Base-by-base conservation (phyloP, 495 filamentous ascomycete genomes). In the Xylaria grammica region DNA sequence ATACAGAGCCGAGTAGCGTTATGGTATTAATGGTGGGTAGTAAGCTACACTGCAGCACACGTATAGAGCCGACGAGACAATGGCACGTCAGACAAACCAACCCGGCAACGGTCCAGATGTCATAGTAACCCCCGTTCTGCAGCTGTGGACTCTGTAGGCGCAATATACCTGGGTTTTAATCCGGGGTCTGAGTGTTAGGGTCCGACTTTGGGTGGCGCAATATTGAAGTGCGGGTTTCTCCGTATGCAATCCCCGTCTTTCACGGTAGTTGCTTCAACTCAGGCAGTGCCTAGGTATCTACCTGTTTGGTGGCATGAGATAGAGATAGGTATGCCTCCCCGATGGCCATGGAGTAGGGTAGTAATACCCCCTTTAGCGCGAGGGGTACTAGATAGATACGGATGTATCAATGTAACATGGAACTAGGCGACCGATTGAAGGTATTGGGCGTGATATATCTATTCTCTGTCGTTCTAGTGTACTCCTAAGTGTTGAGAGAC, bases 141-240 rank as follows among this genome's bases (percentile, higher is more conserved):
- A 57, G 8, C 15, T 22, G 38, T 44, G 17, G 36, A 11, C 11
- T 48, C 45, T 24, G 19, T 19, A 24, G 15, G 17, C 24, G 7
- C 15, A 40, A 29, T 29, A 19, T 59, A n/a, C n/a, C 42, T 32
- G 27, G 54, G 20, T 48, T 20, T 10, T 9, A 48, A 20, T 48
- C 56, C 27, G 42, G 56, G 42, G 29, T 42, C 34, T 42, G 53
- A 36, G 13, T 54, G 13, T 15, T n/a, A 54, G 20, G 51, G 36
- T 54, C n/a, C 30, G 24, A 36, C 8, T 36, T 20, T 55, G 13
- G 32, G 32, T n/a, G 30, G 40, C 29, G 36, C 27, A 15, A 45
- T 57, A 48, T 48, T 32, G 42, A 24, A 40, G 19, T 36, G 45
- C 32, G 58, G 58, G 30, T 22, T 27, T 40, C 45, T 27, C 58